Base-by-base conservation (phyloP, 2,329 filamentous ascomycete genomes). In the Fusarium siculi region DNA sequence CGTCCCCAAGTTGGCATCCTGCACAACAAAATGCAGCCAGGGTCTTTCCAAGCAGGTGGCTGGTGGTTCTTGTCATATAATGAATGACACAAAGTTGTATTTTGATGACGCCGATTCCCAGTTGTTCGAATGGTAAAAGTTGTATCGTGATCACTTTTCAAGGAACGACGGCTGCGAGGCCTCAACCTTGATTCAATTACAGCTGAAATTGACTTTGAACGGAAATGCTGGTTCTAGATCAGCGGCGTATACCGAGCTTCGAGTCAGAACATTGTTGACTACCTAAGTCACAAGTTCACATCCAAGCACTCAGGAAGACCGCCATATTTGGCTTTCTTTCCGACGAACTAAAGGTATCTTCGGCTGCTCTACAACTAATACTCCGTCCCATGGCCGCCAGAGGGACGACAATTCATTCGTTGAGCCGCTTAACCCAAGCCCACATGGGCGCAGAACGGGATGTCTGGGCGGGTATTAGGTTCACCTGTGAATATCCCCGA, bases 51-150 rank as follows among this genome's bases (percentile, higher is more conserved):
- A 55, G 42, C 52, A 32, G 28, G 39, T 47, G 65, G 49, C 54
- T 62, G 23, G 39, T 28, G 19, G 50, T 36, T 68, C 43, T 47
- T 65, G 30, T 32, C 55, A 23, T 42, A 42, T 42, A 59, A 52
- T 65, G 21, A 59, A 52, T 65, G n/a, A 46, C 62, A 61, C 49
- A 28, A 44, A 30, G 42, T 43, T 42, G n/a, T 34, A 44, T 30
- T 57, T 63, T 42, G 53, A 69, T 55, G 53, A 61, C 63, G 30
- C 60, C 54, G 63, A 66, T 74, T 39, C 50, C 34, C 19, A 30
- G 50, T 50, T 49, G 47, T 53, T 32, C 30, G 10, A 18, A 21
- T 47, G n/a, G 14, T 53, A 55, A 15, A 15, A 34, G 43, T 61
- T 46, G 47, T 19, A 44, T 34, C 47, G 40, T n/a, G 25, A 46